Evolutionary conservation across 2,329 filamentous ascomycete species (phyloP), one percentile per base, ranked within the genome.

Genomic region (Fusarium graminum): DNA sequence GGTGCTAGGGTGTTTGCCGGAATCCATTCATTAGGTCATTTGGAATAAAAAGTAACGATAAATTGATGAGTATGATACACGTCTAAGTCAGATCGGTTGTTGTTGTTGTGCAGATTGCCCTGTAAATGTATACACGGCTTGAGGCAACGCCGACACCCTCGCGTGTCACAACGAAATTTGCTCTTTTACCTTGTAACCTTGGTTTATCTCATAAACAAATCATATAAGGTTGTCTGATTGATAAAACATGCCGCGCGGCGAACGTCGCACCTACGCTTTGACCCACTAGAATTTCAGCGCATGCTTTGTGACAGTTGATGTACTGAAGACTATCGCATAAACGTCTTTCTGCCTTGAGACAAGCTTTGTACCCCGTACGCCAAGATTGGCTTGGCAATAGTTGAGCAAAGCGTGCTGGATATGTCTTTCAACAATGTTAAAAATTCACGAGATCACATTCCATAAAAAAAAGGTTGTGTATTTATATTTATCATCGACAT

Each of bases 401-500:
- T 22, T 22, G 22, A 6, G 4, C 22, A 22, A 22, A 22, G 6
- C 22, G 34, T 16, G 7, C 14, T 4, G 16, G 10, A 6, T 11
- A n/a, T 4, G 10, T 5, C 34, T 4, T 6, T 36, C 10, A 16
- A 16, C 10, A n/a, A 36, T 10, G 7, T 4, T 17, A 16, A 36
- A 9, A n/a, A 4, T n/a, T 10, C 34, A 36, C 34, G 10, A 34
- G 34, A 11, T 17, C 16, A n/a, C 34, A 36, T n/a, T 36, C 7
- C 16, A 9, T 36, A 34, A 16, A 17, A n/a, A 36, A 34, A 36
- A 36, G 7, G 34, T 36, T 36, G 11, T 39, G 32, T 34, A 29
- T 47, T 62, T 19, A 42, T 63, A 13, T 29, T 63, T n/a, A 38
- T 58, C 32, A 28, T 58, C 12, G 46, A 63, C 22, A 16, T 63